Conservation (phyloP, 345 rosid genomes). For the Noccaea bulbosa region DNA sequence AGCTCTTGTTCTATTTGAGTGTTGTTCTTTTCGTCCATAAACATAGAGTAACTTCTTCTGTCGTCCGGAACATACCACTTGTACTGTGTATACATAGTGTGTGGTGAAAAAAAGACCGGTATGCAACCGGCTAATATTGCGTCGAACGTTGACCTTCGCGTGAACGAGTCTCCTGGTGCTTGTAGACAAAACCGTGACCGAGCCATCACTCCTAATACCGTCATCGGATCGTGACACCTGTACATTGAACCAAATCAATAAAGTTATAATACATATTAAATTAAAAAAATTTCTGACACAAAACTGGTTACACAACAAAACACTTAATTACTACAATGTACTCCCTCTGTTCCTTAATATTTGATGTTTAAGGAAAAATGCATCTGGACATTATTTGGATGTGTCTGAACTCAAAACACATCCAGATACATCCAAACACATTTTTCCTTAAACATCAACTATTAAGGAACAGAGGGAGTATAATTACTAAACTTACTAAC, state of each 20-base stretch:
- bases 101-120: constrained; percentile 62
- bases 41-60: constrained; percentile 47
- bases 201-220: constrained; percentile 36
- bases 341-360: no score
- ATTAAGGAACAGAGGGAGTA: no score
- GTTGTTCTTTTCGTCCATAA: constrained; percentile 35
- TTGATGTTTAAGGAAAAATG: no score
- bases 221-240: constrained; percentile 34
- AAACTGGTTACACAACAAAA: no score
- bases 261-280: not conserved
- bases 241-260: constrained; percentile 15
- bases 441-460: no score
- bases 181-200: constrained; percentile 49
- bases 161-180: constrained; percentile 61
- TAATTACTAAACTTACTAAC: no score
- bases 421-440: no score
- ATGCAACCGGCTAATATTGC: constrained; percentile 60
- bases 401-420: no score
- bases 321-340: no score
- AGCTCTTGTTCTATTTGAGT: constrained; percentile 35
- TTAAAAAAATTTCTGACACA: no score
- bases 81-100: constrained; percentile 55
- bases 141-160: constrained; percentile 58
- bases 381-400: no score
- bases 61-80: constrained; percentile 57